phyloP scores from a whole-genome alignment of 2,329 filamentous ascomycete species.

The Monosporascus sp. region DNA sequence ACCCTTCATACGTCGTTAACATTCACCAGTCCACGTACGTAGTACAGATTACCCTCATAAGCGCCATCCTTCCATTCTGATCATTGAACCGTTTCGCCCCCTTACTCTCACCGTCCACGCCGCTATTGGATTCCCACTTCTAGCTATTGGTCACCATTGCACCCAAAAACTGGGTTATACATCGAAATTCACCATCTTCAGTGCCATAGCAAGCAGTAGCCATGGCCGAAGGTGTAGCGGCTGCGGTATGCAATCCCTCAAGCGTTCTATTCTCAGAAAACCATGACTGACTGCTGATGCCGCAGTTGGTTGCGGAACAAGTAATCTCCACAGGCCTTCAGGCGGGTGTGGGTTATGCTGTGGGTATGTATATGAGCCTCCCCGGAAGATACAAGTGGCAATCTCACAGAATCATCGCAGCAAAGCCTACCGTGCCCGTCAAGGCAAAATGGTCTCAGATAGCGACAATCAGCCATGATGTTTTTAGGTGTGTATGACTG shows the following conservation, averaged over 20 bases:
- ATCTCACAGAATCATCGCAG: constrained; percentile 8
- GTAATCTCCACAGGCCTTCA: constrained; percentile 35
- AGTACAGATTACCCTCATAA: too few relatives aligned
- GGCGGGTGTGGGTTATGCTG: constrained; percentile 34
- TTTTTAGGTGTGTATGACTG: constrained; percentile 19
- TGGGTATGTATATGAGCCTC: constrained; percentile 15
- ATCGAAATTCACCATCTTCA: too few relatives aligned
- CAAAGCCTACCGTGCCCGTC: constrained; percentile 47
- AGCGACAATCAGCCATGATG: constrained; percentile 26
- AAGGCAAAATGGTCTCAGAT: constrained; percentile 46
- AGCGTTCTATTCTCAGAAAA: not conserved
- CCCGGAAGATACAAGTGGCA: not conserved
- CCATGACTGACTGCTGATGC: constrained; percentile 35
- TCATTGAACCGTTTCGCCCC: too few relatives aligned
- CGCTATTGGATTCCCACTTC: too few relatives aligned
- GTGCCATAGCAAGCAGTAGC: not conserved
- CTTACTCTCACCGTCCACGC: too few relatives aligned
- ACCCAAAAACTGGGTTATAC: too few relatives aligned
- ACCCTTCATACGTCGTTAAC: too few relatives aligned
- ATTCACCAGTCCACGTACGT: too few relatives aligned
- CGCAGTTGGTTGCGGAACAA: constrained; percentile 34
- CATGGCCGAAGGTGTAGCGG: not conserved
- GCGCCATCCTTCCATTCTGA: too few relatives aligned
- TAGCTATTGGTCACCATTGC: too few relatives aligned
- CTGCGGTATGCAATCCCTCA: not conserved